Conservation (phyloP, 371 early-diverging fungal species). For the Batrachochytrium dendrobatidis region DNA sequence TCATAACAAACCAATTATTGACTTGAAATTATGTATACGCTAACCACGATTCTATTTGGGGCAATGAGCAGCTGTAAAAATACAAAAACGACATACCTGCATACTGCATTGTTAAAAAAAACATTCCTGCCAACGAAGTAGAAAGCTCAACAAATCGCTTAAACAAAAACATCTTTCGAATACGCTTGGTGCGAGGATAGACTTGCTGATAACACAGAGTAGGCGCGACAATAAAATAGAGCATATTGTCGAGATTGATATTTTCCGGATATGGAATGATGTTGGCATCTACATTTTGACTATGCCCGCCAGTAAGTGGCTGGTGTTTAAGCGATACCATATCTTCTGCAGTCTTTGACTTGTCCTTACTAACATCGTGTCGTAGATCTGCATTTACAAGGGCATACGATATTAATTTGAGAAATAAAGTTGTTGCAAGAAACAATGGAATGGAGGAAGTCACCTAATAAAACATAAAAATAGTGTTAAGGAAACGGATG, state of each 20-base stretch:
- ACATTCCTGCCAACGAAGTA: slow-evolving; percentile 64
- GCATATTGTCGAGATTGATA: slow-evolving; percentile 55
- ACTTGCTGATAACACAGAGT: slow-evolving; percentile 82
- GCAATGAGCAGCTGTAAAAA: background rate
- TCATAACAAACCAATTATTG: background rate
- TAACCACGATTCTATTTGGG: background rate
- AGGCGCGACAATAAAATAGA: slow-evolving; percentile 76
- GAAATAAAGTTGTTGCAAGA: slow-evolving; percentile 54
- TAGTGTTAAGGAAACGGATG: background rate
- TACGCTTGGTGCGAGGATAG: slow-evolving; percentile 64
- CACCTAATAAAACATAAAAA: slow-evolving; percentile 5
- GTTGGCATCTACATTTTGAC: slow-evolving; percentile 5
- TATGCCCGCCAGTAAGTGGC: background rate
- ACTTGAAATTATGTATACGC: background rate
- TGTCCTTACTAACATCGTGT: slow-evolving; percentile 17
- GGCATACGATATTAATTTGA: slow-evolving; percentile 75
- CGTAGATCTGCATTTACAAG: slow-evolving; percentile 65
- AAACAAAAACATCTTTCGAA: slow-evolving; percentile 66
- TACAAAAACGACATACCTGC: slow-evolving; percentile 7
- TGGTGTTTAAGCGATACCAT: background rate
- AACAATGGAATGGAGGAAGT: slow-evolving; percentile 30
- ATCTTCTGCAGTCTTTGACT: background rate
- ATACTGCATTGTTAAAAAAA: slow-evolving; percentile 67
- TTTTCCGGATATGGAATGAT: slow-evolving; percentile 63
- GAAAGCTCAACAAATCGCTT: slow-evolving; percentile 69